These are phyloP conservation scores for Aureobasidium sp. DNA, from an alignment of 2,329 filamentous ascomycete genomes.

Conservation along the genomic window DNA sequence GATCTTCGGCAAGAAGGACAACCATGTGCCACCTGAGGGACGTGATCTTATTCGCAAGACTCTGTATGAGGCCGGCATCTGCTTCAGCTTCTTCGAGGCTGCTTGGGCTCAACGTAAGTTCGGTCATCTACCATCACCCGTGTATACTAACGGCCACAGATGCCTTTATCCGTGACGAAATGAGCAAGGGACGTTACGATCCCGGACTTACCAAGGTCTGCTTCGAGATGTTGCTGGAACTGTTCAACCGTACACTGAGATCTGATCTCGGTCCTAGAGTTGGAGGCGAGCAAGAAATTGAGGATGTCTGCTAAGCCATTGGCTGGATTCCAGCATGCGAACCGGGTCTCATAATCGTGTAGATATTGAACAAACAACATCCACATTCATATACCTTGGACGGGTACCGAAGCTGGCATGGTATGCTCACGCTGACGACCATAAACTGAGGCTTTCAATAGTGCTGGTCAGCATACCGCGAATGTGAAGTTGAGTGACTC, in stretches of 20 bases:
- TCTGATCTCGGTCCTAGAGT: conserved; percentile 65
- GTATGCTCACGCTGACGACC: no score
- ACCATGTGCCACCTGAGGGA: conserved; percentile 74
- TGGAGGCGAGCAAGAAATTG: conserved; percentile 35
- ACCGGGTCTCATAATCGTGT: not conserved
- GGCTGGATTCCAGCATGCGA: not conserved
- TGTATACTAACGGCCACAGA: conserved; percentile 34
- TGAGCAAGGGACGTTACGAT: conserved; percentile 90
- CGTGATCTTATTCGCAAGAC: conserved; percentile 76
- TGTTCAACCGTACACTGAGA: conserved; percentile 72
- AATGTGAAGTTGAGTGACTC: not conserved
- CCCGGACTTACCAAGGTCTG: conserved; percentile 78
- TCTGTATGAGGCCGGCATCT: conserved; percentile 63
- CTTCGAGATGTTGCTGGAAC: conserved; percentile 80
- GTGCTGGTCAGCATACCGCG: not conserved
- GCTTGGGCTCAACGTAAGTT: conserved; percentile 76
- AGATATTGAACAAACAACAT: not conserved
- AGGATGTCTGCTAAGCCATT: conserved; percentile 27
- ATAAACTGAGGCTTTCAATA: not conserved
- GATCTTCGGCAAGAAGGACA: conserved; percentile 87
- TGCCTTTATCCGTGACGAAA: conserved; percentile 87
- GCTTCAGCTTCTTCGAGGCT: conserved; percentile 78
- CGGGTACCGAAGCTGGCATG: not conserved
- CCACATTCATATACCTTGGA: not conserved
- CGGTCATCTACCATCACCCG: not conserved